A percentile compares a stretch with the other conserved stretches of the same genome.
Evolutionary conservation across 2,329 filamentous ascomycete genomes (phyloP).

Genomic region (Colletotrichum sp.): DNA sequence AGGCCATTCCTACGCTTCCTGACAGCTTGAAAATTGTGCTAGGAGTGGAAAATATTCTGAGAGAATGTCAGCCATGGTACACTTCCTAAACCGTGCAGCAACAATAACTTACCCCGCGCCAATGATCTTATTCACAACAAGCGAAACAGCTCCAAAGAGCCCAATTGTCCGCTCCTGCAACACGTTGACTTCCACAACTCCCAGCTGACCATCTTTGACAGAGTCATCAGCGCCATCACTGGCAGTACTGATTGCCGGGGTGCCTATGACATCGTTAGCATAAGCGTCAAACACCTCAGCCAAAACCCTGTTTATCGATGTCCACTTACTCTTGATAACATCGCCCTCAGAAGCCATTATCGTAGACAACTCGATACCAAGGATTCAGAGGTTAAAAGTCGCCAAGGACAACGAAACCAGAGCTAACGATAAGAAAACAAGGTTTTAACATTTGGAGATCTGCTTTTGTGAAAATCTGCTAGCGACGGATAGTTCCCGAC

Average conservation of each 20-base stretch:
- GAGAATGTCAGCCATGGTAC: too few relatives aligned
- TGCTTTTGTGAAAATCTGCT: background rate
- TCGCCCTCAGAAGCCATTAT: background rate
- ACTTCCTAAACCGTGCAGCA: too few relatives aligned
- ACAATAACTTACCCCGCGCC: conserved; percentile 22
- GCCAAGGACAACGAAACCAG: background rate
- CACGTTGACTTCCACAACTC: conserved; percentile 9
- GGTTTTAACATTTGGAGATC: background rate
- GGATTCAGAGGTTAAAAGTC: background rate
- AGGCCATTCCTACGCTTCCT: conserved; percentile 27
- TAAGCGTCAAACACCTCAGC: background rate
- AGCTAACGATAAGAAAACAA: background rate
- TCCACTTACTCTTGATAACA: background rate
- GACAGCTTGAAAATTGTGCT: conserved; percentile 24
- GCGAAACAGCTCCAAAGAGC: conserved; percentile 24
- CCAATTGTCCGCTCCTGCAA: conserved; percentile 25
- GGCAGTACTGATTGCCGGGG: background rate
- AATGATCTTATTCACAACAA: conserved; percentile 29
- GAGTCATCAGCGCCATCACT: background rate
- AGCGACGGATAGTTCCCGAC: background rate
- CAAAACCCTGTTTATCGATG: background rate
- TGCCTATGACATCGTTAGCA: background rate
- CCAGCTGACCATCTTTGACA: background rate
- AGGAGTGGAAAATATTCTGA: conserved; percentile 28
- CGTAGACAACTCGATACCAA: background rate